Evolutionary conservation across 2,329 filamentous ascomycete species (phyloP), one percentile per base, ranked within the genome.

Genomic region (Monilinia vaccinii-corymbosi): DNA sequence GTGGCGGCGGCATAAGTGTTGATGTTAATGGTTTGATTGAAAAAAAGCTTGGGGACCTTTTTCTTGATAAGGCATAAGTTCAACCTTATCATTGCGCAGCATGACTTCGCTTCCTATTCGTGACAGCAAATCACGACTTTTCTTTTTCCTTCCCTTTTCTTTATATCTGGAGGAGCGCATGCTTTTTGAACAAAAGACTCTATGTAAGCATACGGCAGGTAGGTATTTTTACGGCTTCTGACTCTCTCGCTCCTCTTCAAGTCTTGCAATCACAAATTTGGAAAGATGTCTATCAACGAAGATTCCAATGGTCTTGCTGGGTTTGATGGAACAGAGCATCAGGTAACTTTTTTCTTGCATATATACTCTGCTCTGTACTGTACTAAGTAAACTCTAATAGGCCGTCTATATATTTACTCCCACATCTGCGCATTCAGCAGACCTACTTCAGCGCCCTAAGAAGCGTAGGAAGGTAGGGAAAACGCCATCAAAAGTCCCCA

Each of bases 351-450:
- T 13, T 21, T 55, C 34, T 36, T 36, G 34, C 4, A 13, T 45
- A n/a, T 7, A 18, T 23, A 16, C 11, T 16, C 18, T 21, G n/a
- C 38, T 32, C n/a, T 44, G 9, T 47, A 16, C 16, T 28, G 18
- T 44, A 45, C 51, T 51, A 64, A 45, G 47, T 51, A 64, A 61
- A 32, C 45, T 45, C 10, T 56, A 55, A 61, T 61, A 75, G 73
- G 66, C 70, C n/a, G 71, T 72, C 53, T 74, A 73, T 62, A 68
- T 75, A 56, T 75, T 71, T 64, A 66, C 67, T 44, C 70, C 71
- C 23, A 56, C 49, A 7, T 56, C 38, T 45, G 63, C 49, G 38
- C 60, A 60, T 46, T 60, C 61, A 13, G 58, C 66, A 48, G 63
- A 63, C 32, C 61, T 68, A 23, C 36, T 21, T 13, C 60, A 67